These are phyloP conservation scores for Ophiocordyceps camponoti-floridani DNA, from an alignment of 2,329 filamentous ascomycete genomes.

Conservation along the genomic window DNA sequence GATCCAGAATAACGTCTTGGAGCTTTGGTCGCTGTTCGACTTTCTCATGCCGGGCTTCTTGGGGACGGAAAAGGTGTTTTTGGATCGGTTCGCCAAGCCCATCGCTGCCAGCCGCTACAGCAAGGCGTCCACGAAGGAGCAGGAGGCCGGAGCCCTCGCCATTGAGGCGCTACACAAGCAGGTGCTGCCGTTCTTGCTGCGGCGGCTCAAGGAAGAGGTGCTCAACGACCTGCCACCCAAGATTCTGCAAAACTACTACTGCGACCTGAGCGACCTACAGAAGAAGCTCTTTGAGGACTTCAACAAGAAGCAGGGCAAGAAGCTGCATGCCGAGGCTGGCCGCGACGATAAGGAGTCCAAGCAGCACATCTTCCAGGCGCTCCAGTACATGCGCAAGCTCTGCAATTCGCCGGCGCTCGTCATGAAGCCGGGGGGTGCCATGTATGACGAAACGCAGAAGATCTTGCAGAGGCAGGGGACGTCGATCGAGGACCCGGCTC, in stretches of 20 bases:
- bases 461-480: slow-evolving; percentile 65
- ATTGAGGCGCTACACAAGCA: slow-evolving; percentile 99
- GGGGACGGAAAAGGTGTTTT: slow-evolving; percentile 85
- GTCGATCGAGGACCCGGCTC: slow-evolving; percentile 63
- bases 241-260: slow-evolving; percentile 99
- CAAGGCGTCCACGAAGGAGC: slow-evolving; percentile 95
- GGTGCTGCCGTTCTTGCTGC: slow-evolving; percentile 86
- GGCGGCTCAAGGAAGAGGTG: slow-evolving; percentile 93
- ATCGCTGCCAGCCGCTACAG: slow-evolving; percentile 88
- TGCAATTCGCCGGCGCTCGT: slow-evolving; percentile 96
- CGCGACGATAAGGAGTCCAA: slow-evolving; percentile 84
- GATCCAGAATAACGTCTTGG: slow-evolving; percentile 93
- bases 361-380: slow-evolving; percentile 94
- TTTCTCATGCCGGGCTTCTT: slow-evolving; percentile 98
- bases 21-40: slow-evolving; percentile 95
- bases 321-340: slow-evolving; percentile 67
- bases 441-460: slow-evolving; percentile 75
- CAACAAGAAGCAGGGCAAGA: slow-evolving; percentile 79
- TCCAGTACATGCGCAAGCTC: slow-evolving; percentile 98
- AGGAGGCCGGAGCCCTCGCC: slow-evolving; percentile 87
- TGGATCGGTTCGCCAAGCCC: slow-evolving; percentile 86
- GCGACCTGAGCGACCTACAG: slow-evolving; percentile 87
- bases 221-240: slow-evolving; percentile 91
- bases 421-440: slow-evolving; percentile 81
- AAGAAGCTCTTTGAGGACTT: slow-evolving; percentile 95